Evolutionary conservation across 2,329 filamentous ascomycete species (phyloP).

Genomic region (Fusarium albidum): DNA sequence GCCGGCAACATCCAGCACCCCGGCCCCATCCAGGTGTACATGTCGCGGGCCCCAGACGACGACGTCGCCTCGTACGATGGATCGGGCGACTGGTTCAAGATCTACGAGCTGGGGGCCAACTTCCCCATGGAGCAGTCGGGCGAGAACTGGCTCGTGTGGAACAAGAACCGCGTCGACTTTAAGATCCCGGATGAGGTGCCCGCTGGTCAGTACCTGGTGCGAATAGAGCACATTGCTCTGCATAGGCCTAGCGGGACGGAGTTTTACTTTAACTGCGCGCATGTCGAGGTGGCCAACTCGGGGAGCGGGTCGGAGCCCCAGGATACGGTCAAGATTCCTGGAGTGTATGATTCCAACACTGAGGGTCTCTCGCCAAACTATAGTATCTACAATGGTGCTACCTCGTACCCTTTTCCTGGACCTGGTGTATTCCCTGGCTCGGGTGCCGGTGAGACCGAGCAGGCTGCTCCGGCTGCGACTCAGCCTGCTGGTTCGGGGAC

Average conservation of each 20-base stretch:
- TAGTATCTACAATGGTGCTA: conserved; percentile 4
- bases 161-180: conserved; percentile 12
- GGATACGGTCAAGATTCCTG: conserved; percentile 7
- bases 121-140: conserved; percentile 4
- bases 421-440: conserved; percentile 2
- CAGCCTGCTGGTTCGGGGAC: no score
- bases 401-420: conserved; percentile 8
- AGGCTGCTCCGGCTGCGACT: background rate
- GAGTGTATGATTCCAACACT: conserved; percentile 7
- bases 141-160: conserved; percentile 5
- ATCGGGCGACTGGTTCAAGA: conserved; percentile 14
- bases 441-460: background rate
- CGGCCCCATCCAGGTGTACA: conserved; percentile 10
- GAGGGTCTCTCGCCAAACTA: conserved; percentile 7
- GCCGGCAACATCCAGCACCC: conserved; percentile 5
- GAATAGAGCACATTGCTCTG: conserved; percentile 11
- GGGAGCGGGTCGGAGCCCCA: background rate
- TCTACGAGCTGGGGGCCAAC: conserved; percentile 10
- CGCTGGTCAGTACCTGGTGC: conserved; percentile 10
- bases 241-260: conserved; percentile 6
- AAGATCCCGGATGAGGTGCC: conserved; percentile 3
- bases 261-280: conserved; percentile 17
- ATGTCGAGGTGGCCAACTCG: conserved; percentile 8
- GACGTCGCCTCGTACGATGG: conserved; percentile 10
- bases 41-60: conserved; percentile 6